Evolutionary conservation across 225 moss, liverwort and hornwort species (phyloP), one percentile per base, ranked within the genome.

Genomic region (Ulota crispa): DNA sequence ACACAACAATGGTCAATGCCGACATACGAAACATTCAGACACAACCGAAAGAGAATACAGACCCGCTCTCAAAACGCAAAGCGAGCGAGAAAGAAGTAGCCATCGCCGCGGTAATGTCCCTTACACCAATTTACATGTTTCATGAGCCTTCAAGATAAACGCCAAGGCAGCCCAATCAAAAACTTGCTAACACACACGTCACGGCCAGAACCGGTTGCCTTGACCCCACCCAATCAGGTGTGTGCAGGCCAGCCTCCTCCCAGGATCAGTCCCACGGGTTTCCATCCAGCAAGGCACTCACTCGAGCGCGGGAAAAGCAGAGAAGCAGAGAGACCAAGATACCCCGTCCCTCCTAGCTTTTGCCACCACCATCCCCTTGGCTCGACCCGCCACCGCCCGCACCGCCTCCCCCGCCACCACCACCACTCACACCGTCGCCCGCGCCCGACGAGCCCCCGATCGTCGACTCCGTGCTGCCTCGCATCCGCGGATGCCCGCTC

Each of bases 111-210:
- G 84, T 88, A 84, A 87, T 83, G 86, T 77, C 87, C 91, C 87
- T 85, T 80, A 85, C 87, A 92, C 88, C 89, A 93, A 93, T 95
- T 92, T 93, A 93, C 95, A 94, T 79, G 92, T 90, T 88, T 92
- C 89, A 95, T 84, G 85, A 83, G 85, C 90, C 91, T 90, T 77
- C 88, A 92, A 84, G 90, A 81, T 85, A 83, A 23, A 80, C 81
- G 85, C 76, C 89, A 83, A 68, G 68, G 68, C 67, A 83, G 90
- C 83, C 88, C 86, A 89, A 87, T 81, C 77, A 71, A 91, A 89
- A 89, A 90, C 89, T 88, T 87, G 89, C 89, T 91, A 88, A 86
- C 91, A 88, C 91, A 88, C 86, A 87, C 86, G 91, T 80, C 83
- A 83, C 86, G 86, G 91, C 91, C 89, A 90, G 82, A 73, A 86